These are phyloP conservation scores for Fomitopsis pinicola DNA, from an alignment of 1,284 basidiomycete species.

Conservation along the genomic window DNA sequence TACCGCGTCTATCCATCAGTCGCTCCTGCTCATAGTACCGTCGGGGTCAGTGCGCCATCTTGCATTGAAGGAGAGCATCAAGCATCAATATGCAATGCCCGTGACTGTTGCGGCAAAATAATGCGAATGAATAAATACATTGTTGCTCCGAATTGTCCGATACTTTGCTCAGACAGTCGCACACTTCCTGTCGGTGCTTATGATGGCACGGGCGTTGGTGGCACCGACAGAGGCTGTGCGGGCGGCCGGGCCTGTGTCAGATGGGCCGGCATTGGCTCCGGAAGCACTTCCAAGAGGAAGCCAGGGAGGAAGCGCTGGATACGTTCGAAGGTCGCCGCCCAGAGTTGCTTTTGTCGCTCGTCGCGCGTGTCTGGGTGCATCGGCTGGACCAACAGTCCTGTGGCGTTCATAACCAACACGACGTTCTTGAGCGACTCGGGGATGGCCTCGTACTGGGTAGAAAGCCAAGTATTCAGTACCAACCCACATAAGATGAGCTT, in stretches of 20 bases:
- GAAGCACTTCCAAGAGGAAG: conserved; percentile 72
- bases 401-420: conserved; percentile 92
- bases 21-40: too few species aligned
- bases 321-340: conserved; percentile 80
- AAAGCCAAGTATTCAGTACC: neutral
- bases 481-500: conserved; percentile 12
- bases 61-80: too few species aligned
- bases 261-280: conserved; percentile 32
- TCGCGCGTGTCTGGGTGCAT: conserved; percentile 48
- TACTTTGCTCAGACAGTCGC: neutral
- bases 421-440: conserved; percentile 98
- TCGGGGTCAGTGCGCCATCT: too few species aligned
- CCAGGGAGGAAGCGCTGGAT: conserved; percentile 88
- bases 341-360: conserved; percentile 71
- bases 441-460: conserved; percentile 80
- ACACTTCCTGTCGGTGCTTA: neutral
- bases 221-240: neutral
- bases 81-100: neutral
- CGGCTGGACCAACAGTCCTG: conserved; percentile 76
- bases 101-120: neutral
- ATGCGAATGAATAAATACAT: neutral
- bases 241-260: conserved; percentile 6
- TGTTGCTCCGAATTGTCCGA: neutral
- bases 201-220: conserved; percentile 1
- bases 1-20: too few species aligned